Evolutionary conservation across 2,329 filamentous ascomycete species (phyloP), one percentile per base, ranked within the genome.

Genomic region (Emergomyces orientalis): DNA sequence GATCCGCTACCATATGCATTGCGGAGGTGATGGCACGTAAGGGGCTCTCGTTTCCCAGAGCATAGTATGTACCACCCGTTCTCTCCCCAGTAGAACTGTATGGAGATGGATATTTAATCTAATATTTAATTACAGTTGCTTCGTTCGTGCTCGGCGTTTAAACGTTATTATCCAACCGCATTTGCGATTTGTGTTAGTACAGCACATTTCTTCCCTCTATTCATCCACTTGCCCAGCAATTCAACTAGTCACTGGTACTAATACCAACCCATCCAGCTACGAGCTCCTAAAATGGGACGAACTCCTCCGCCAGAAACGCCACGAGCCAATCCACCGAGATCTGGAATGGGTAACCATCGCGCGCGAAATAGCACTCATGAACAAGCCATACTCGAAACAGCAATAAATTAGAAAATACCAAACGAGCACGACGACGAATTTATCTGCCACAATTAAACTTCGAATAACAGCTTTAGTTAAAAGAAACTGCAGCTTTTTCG

Each of bases 101-200:
- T 14, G 5, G 13, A 14, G 30, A 39, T n/a, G 34, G n/a, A 39
- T 25, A 37, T 11, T 61, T 65, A 47, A 62, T 30, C 63, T 6
- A 25, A 47, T 32, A 22, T n/a, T 56, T 25, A 19, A 13, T n/a
- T 60, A 32, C 49, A 84, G 82, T 76, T 97, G 94, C 75, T 97
- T 93, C 74, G 94, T 99, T 45, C 87, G 94, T 39, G 94, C 94
- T 25, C 85, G 94, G 61, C 84, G 94, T 65, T 81, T 99, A 57
- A 99, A 99, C 72, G 94, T 99, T 60, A 99, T 99, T 67, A 97
- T 99, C 67, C 94, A 99, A 74, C 94, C 94, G 14, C 93, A 99
- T 78, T 82, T 99, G 62, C 85, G 91, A 63, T 99, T 99, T 77
- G 89, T 89, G 68, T 96, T 72, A 71, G 75, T 67, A 22, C 34